A percentile compares a stretch with the other conserved stretches of the same genome.
Conservation (phyloP, 164 flowering plant genomes). For the Buxus sempervirens region DNA sequence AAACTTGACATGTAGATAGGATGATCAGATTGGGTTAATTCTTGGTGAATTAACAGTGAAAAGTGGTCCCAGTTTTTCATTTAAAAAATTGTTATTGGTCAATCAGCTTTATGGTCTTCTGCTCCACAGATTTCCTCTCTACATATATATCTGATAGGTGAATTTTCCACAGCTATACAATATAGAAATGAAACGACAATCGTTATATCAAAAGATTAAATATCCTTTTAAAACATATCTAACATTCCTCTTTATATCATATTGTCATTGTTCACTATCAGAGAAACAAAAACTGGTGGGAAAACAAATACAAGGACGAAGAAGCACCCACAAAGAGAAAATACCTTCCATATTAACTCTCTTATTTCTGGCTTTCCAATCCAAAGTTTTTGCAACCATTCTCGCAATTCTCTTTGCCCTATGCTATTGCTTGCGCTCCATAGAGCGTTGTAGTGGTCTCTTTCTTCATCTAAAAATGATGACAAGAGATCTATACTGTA, state of each 20-base stretch:
- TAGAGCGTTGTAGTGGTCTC: constrained; percentile 74
- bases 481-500: constrained; percentile 70
- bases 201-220: too few relatives aligned
- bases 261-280: not conserved
- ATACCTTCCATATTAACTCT: constrained; percentile 93
- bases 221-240: too few relatives aligned
- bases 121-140: not conserved
- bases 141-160: not conserved
- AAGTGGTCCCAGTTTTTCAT: not conserved
- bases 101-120: not conserved
- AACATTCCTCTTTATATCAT: too few relatives aligned
- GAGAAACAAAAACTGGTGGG: not conserved
- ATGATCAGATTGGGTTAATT: not conserved
- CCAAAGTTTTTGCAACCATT: constrained; percentile 94
- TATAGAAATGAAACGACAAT: too few relatives aligned
- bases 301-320: not conserved
- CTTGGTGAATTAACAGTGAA: not conserved
- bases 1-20: not conserved
- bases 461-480: constrained; percentile 64
- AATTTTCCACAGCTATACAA: too few relatives aligned
- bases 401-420: constrained; percentile 87
- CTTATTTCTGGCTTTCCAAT: constrained; percentile 60
- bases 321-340: not conserved
- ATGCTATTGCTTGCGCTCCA: constrained; percentile 83
- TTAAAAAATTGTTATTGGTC: not conserved